A percentile compares a stretch with the other conserved stretches of the same genome.
These are phyloP conservation scores for Phytopythium oedochilum DNA, from an alignment of 352 stramenopile species.

Conservation along the genomic window DNA sequence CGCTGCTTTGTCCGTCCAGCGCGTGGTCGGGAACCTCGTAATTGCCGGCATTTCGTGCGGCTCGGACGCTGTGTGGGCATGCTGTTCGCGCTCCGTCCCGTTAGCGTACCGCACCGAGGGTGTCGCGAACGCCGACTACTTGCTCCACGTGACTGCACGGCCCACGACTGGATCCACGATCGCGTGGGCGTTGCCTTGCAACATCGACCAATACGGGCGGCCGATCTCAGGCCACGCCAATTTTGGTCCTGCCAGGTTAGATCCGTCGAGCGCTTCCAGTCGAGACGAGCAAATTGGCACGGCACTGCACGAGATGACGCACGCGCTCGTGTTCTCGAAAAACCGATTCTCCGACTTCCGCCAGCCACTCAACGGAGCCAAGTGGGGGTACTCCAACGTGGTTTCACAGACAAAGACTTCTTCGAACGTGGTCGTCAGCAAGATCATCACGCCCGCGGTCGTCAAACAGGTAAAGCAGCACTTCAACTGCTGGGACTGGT, in stretches of 20 bases:
- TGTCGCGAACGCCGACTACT: constrained; percentile 64
- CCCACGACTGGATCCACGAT: constrained; percentile 67
- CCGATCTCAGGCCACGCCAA: constrained; percentile 82
- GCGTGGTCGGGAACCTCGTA: constrained; percentile 60
- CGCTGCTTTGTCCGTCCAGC: constrained; percentile 56
- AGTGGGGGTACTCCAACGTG: constrained; percentile 66
- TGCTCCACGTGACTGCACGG: constrained; percentile 71
- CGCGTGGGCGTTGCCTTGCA: constrained; percentile 77
- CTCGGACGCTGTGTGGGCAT: constrained; percentile 48
- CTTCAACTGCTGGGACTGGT: constrained; percentile 72
- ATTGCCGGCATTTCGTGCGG: constrained; percentile 48
- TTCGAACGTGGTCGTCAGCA: constrained; percentile 56
- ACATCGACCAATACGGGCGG: constrained; percentile 70
- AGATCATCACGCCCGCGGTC: constrained; percentile 71
- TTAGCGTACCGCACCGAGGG: constrained; percentile 38
- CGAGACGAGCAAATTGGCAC: constrained; percentile 65
- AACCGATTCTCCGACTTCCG: constrained; percentile 58
- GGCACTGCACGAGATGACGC: constrained; percentile 77
- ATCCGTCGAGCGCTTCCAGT: constrained; percentile 33
- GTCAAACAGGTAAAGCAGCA: constrained; percentile 63
- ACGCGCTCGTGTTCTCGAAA: constrained; percentile 74
- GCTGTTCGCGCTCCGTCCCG: constrained; percentile 49
- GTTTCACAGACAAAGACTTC: constrained; percentile 36
- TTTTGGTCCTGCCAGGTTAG: constrained; percentile 60
- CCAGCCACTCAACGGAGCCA: constrained; percentile 46